These are phyloP conservation scores for Clohesyomyces aquaticus DNA, from an alignment of 495 filamentous ascomycete genomes.

Conservation along the genomic window DNA sequence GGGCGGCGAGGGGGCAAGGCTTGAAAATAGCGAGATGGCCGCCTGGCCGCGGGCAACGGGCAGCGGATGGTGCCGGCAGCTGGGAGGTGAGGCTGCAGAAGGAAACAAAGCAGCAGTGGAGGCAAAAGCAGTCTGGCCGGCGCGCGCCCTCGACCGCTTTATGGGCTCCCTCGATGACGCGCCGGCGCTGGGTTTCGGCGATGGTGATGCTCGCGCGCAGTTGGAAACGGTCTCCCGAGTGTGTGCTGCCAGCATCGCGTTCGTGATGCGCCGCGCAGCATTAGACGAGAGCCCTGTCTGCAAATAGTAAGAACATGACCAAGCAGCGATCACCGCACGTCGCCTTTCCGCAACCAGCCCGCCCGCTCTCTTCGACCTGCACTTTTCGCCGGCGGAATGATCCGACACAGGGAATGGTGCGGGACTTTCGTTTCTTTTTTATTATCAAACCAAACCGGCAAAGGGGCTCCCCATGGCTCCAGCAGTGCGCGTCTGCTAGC, in stretches of 20 bases:
- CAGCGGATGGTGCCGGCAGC: conserved; percentile 24
- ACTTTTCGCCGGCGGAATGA: conserved; percentile 22
- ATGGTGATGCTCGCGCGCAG: no score
- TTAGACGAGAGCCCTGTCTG: conserved; percentile 23
- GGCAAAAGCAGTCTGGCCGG: neutral
- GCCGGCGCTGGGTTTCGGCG: no score
- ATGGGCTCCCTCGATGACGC: neutral
- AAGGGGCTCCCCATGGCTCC: conserved; percentile 26
- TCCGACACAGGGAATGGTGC: conserved; percentile 33
- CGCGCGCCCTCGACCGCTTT: neutral
- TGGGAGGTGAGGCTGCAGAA: conserved; percentile 24
- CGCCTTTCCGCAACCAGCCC: neutral
- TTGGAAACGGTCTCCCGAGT: no score
- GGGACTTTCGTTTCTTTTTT: conserved; percentile 36
- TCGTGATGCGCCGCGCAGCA: conserved; percentile 4
- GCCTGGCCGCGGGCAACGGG: no score
- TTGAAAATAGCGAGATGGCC: conserved; percentile 9
- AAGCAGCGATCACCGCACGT: conserved; percentile 11
- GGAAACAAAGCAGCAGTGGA: conserved; percentile 5
- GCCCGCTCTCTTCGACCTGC: conserved; percentile 18
- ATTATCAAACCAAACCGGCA: conserved; percentile 24
- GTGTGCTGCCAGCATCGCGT: neutral
- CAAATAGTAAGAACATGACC: conserved; percentile 24
- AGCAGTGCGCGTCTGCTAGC: conserved; percentile 17
- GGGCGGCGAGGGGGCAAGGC: conserved; percentile 19